These are phyloP conservation scores for Cryptosporidium parvum DNA, from an alignment of 169 alveolate genomes.

Conservation along the genomic window DNA sequence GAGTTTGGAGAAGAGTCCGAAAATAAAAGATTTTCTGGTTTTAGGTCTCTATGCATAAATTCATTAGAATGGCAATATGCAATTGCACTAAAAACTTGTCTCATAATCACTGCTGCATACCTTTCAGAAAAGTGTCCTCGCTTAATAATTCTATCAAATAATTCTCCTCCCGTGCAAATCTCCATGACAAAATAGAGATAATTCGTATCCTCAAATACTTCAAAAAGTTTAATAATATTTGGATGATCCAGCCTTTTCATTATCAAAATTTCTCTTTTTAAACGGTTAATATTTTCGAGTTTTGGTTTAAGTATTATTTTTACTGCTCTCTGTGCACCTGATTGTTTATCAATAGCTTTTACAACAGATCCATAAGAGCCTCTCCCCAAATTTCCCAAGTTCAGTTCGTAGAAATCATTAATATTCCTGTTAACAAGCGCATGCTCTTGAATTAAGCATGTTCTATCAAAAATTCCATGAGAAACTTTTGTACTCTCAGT, in stretches of 20 bases:
- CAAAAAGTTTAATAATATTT: constrained; percentile 77
- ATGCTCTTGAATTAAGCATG: constrained; percentile 68
- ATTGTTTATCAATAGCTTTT: constrained; percentile 87
- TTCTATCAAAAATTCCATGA: constrained; percentile 60
- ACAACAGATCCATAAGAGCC: constrained; percentile 91
- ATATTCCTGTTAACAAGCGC: constrained; percentile 78
- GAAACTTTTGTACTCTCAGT: background rate
- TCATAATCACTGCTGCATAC: constrained; percentile 92
- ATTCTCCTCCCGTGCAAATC: constrained; percentile 76
- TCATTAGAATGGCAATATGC: constrained; percentile 91
- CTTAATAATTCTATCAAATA: constrained; percentile 68
- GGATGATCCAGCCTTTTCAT: constrained; percentile 83
- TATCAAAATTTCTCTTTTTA: constrained; percentile 89
- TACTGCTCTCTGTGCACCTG: constrained; percentile 89
- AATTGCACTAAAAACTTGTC: constrained; percentile 92
- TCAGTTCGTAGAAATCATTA: constrained; percentile 86
- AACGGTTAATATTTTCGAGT: constrained; percentile 88
- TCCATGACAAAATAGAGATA: constrained; percentile 73
- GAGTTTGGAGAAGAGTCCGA: constrained; percentile 86
- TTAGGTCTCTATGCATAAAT: constrained; percentile 91
- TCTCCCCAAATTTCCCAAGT: constrained; percentile 86
- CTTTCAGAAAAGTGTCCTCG: constrained; percentile 85
- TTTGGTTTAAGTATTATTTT: constrained; percentile 88
- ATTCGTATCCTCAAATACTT: constrained; percentile 73
- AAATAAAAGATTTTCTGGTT: constrained; percentile 90